Evolutionary conservation across 2,329 filamentous ascomycete species (phyloP).

Genomic region (Biscogniauxia mediterranea): DNA sequence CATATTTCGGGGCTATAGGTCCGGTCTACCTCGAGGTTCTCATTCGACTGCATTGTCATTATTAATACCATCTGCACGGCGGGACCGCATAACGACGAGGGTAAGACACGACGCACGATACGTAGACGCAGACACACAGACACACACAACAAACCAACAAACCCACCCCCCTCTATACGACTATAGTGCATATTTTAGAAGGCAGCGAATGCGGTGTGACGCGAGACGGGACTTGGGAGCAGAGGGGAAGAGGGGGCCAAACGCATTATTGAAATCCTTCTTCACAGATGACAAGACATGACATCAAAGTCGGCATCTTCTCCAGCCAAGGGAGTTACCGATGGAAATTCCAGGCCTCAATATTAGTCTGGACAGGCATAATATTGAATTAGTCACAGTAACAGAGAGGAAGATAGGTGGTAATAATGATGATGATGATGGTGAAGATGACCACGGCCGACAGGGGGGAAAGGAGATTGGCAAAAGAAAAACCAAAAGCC

Average conservation of each 20-base stretch:
- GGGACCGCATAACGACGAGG: neutral
- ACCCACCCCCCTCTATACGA: too few species aligned
- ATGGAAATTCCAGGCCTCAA: neutral
- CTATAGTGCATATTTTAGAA: neutral
- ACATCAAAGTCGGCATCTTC: neutral
- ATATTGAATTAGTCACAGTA: neutral
- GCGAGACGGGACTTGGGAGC: neutral
- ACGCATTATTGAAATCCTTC: too few species aligned
- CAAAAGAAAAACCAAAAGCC: neutral
- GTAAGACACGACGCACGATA: neutral
- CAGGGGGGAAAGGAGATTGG: constrained; percentile 8
- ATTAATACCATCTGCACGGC: neutral
- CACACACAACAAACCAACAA: neutral
- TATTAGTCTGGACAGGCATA: neutral
- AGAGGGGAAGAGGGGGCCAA: too few species aligned
- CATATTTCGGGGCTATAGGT: neutral
- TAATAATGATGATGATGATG: neutral
- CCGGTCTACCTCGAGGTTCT: neutral
- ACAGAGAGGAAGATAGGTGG: neutral
- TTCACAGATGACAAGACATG: too few species aligned
- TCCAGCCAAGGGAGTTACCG: neutral
- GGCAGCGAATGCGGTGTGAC: neutral
- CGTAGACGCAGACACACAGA: neutral
- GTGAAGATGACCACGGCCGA: constrained; percentile 2
- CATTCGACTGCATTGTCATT: neutral